Base-by-base conservation (phyloP, 495 filamentous ascomycete species). In the Trichocladium antarcticum region DNA sequence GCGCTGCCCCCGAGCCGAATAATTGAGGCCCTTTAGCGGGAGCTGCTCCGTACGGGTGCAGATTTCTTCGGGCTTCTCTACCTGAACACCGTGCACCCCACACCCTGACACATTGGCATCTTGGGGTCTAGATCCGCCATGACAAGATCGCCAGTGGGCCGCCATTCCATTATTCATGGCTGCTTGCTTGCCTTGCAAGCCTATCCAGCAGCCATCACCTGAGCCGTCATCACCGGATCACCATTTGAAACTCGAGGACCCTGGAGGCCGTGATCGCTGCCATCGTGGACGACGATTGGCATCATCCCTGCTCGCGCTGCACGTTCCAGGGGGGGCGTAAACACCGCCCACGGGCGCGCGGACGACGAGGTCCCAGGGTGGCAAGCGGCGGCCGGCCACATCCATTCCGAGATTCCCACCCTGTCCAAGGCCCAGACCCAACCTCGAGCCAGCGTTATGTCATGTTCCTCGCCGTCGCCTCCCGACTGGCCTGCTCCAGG, bases 241-340 rank as follows among this genome's bases (percentile, higher is more conserved):
- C 38, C 45, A 32, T 56, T 49, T 56, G 54, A 56, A 52, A 56
- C 53, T n/a, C 37, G 9, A 15, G 29, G 15, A 21, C 11, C 40
- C 36, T 27, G 1, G 32, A 40, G 34, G 31, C 53, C n/a, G 47
- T 41, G 28, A 29, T 48, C 28, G 37, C 22, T 47, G 29, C 36
- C 12, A 16, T 42, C 22, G 37, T 32, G 17, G 43, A 29, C 16
- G 43, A 29, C 16, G 47, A 50, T 47, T 45, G 21, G 1, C 47
- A 43, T 29, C 21, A 46, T 37, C 52, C 46, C 42, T 50, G 52
- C 45, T 3, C 36, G 29, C 9, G 37, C 27, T 42, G 36, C 49
- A 22, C 10, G 20, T 15, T 51, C 49, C 34, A 50, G 42, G 41
- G 40, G 43, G 36, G 35, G 45, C 40, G 31, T 47, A 28, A 49